These are phyloP conservation scores for Acer saccharum DNA, from an alignment of 345 rosid genomes.

Conservation along the genomic window DNA sequence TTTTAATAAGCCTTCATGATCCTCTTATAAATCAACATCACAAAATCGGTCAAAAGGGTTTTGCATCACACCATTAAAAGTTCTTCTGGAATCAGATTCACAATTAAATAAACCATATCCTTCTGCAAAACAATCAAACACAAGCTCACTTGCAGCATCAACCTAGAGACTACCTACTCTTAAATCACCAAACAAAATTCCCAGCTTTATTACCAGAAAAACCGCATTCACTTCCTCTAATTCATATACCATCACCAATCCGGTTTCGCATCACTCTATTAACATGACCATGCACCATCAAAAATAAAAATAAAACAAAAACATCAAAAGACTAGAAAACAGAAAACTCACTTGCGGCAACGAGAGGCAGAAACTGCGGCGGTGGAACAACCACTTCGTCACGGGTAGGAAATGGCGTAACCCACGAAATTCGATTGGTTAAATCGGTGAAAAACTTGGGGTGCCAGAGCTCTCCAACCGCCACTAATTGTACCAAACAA, in stretches of 20 bases:
- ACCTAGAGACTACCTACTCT: neutral
- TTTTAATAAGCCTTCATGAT: neutral
- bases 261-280: neutral
- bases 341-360: constrained; percentile 47
- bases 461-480: constrained; percentile 89
- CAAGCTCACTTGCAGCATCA: neutral
- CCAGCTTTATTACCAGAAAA: neutral
- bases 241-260: neutral
- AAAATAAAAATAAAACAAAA: neutral
- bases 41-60: neutral
- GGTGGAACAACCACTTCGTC: constrained; percentile 36
- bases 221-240: neutral
- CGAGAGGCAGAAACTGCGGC: constrained; percentile 51
- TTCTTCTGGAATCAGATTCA: too few species aligned
- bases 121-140: neutral
- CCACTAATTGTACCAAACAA: constrained; percentile 87
- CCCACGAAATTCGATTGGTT: constrained; percentile 47
- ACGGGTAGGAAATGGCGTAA: constrained; percentile 35
- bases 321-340: neutral
- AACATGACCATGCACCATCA: neutral
- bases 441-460: constrained; percentile 57
- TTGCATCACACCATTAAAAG: neutral
- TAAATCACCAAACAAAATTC: neutral
- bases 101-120: neutral
- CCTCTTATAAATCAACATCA: constrained; percentile 10